Evolutionary conservation across 2,329 filamentous ascomycete species (phyloP), one percentile per base, ranked within the genome.

Genomic region (Boeremia exigua): DNA sequence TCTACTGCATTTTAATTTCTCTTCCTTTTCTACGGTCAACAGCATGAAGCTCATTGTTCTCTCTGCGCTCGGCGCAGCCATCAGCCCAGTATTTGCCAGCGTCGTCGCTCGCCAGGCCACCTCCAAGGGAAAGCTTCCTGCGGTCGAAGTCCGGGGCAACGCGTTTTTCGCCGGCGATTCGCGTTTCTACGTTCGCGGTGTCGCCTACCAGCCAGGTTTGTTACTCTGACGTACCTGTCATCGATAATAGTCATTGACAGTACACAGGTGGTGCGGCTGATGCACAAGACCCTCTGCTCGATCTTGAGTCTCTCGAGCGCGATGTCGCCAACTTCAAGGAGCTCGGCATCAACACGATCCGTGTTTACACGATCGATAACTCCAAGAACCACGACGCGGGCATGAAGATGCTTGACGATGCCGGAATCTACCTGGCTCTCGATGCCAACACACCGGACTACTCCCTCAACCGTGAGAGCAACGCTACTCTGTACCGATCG

Each of bases 281-380:
- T 59, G 71, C 71, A 44, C 76, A 78, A 43, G 92, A 96, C 71
- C 91, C 92, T 59, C 86, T 96, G 44, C 87, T 90, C 58, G 88
- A 96, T 67, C 69, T 82, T 29, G 75, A 77, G 4, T 77, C 82
- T 69, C 94, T 93, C 83, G 82, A 84, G 74, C 89, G 92, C 61
- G 92, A 96, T 73, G 88, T 96, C 64, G 78, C 80, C 48, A 83
- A 91, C 75, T 96, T 96, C 85, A 85, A 91, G 80, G 84, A 92
- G 62, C 82, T 97, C 48, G 92, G 92, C 32, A 82, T 96, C 78
- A 97, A 97, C 82, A 92, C 92, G 17, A 83, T 97, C 72, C 92
- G 93, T 77, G 89, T 96, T 61, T 97, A 96, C 83, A 91, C 89
- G 7, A 88, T 96, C 65, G 93, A 97, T 81, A 96, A 96, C 84